A percentile compares a stretch with the other conserved stretches of the same genome.
phyloP scores from a whole-genome alignment of 2,329 filamentous ascomycete species.

The Trichoderma sp. region DNA sequence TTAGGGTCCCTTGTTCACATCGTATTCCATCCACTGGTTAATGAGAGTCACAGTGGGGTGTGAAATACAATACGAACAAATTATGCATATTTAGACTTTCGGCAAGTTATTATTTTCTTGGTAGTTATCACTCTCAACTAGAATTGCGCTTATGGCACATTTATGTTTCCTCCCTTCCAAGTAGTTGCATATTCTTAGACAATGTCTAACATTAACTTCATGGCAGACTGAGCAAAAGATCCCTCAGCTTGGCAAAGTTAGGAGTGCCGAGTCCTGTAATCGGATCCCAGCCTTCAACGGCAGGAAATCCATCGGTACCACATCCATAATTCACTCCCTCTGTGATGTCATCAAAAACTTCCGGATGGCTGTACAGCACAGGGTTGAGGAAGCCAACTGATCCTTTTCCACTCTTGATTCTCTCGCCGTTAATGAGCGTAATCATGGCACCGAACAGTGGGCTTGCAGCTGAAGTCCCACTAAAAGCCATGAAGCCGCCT shows the following conservation, averaged over 20 bases:
- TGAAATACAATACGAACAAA: no score
- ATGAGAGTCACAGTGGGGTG: not conserved
- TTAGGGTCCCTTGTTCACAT: not conserved
- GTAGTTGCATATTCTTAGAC: not conserved
- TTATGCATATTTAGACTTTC: not conserved
- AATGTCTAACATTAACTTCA: not conserved
- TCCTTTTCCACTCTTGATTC: constrained; percentile 30
- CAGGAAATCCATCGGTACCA: not conserved
- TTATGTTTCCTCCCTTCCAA: not conserved
- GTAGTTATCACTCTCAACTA: not conserved
- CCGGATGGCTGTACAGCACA: constrained; percentile 2
- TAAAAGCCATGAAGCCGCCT: constrained; percentile 46
- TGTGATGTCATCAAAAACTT: constrained; percentile 12
- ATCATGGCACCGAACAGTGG: constrained; percentile 37
- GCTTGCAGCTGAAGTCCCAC: constrained; percentile 48
- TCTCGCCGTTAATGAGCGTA: constrained; percentile 34
- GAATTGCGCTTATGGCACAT: not conserved
- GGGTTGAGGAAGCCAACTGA: constrained; percentile 13
- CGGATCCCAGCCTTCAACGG: constrained; percentile 11
- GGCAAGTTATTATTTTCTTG: not conserved
- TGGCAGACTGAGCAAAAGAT: constrained; percentile 1
- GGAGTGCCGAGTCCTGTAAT: not conserved
- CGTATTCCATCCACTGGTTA: not conserved
- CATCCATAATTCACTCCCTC: constrained; percentile 3
- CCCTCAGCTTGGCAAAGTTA: not conserved